phyloP scores from a whole-genome alignment of 75 land plant genomes.

The Cryptomeria japonica region DNA sequence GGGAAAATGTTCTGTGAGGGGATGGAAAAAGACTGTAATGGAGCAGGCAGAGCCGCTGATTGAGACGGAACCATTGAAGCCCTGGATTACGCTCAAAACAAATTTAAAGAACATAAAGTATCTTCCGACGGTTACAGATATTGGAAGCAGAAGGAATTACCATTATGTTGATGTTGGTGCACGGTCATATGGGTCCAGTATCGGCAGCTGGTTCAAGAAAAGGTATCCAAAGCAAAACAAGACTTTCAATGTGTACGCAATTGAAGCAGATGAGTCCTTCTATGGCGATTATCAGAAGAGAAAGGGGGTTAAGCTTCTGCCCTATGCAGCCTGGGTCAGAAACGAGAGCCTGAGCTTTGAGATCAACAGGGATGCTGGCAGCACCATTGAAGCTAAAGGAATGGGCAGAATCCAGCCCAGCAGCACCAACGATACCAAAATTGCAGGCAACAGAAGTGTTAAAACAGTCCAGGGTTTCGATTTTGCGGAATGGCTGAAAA shows the following conservation, averaged over 20 bases:
- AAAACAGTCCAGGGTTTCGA: constrained; percentile 72
- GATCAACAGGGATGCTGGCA: constrained; percentile 36
- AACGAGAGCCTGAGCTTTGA: constrained; percentile 83
- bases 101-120: constrained; percentile 71
- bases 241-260: constrained; percentile 74
- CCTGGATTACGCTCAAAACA: constrained; percentile 80
- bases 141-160: constrained; percentile 50
- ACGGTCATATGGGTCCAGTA: constrained; percentile 80
- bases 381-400: constrained; percentile 29
- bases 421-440: background rate
- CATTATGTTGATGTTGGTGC: constrained; percentile 88
- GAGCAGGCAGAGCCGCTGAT: constrained; percentile 72
- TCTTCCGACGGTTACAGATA: constrained; percentile 57
- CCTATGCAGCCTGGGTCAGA: constrained; percentile 82
- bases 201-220: constrained; percentile 90
- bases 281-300: constrained; percentile 48
- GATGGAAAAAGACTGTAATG: constrained; percentile 33
- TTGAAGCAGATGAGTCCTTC: constrained; percentile 80
- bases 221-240: constrained; percentile 78
- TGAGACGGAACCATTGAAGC: constrained; percentile 72
- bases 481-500: constrained; percentile 75
- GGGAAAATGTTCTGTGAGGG: constrained; percentile 44
- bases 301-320: constrained; percentile 57
- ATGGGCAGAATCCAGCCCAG: constrained; percentile 59
- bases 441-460: constrained; percentile 14